Percentiles rank a stretch among this genome's conserved stretches.
Evolutionary conservation across 2,329 filamentous ascomycete genomes (phyloP).

Genomic region (Zasmidium citrigriseum): DNA sequence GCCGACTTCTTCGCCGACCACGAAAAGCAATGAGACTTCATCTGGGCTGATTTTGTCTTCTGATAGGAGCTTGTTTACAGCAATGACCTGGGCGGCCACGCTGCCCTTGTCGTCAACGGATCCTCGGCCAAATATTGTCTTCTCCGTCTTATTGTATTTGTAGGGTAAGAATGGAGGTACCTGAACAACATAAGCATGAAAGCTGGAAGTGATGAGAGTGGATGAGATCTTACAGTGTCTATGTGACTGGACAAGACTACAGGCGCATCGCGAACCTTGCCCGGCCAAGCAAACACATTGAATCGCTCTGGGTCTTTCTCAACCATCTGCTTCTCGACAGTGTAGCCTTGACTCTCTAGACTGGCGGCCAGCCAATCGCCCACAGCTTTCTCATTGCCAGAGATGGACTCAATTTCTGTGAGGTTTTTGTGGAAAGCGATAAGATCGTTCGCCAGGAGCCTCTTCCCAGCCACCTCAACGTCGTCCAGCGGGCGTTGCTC

Average conservation of each 20-base stretch:
- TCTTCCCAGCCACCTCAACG: constrained; percentile 8
- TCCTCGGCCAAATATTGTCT: constrained; percentile 63
- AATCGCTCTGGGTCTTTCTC: constrained; percentile 54
- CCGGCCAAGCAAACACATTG: constrained; percentile 73
- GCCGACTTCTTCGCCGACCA: constrained; percentile 78
- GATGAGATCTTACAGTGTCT: constrained; percentile 58
- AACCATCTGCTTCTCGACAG: constrained; percentile 60
- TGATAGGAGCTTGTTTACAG: constrained; percentile 56
- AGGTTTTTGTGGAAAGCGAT: constrained; percentile 74
- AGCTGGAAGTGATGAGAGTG: not conserved
- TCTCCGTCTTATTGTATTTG: constrained; percentile 41
- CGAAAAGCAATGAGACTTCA: constrained; percentile 57
- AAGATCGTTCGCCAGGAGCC: constrained; percentile 49
- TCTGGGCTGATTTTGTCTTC: constrained; percentile 45
- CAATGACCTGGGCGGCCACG: constrained; percentile 72
- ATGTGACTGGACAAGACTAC: constrained; percentile 79
- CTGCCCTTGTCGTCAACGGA: constrained; percentile 63
- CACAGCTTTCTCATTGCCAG: constrained; percentile 67
- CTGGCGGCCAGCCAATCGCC: constrained; percentile 69
- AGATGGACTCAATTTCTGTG: constrained; percentile 72
- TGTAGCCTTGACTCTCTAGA: constrained; percentile 62
- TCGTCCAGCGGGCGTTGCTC: constrained; percentile 9
- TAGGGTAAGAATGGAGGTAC: constrained; percentile 71
- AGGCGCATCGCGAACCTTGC: constrained; percentile 52
- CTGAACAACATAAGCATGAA: constrained; percentile 14